phyloP scores from a whole-genome alignment of 768 basidiomycete species.

The Leccinum arenicola region DNA sequence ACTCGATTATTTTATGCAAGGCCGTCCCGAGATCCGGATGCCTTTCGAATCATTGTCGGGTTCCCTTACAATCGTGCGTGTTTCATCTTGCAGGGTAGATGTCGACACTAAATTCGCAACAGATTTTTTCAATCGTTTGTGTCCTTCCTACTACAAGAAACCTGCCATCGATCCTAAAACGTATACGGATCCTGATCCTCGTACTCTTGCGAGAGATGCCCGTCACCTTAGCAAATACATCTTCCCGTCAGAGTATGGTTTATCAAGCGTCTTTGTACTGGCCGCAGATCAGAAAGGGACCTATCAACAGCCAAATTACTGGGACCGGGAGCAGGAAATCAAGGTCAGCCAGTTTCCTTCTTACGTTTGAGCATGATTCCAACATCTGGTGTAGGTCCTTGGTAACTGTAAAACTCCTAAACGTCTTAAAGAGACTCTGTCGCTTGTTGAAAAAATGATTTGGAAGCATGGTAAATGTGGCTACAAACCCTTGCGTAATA shows the following conservation, averaged over 20 bases:
- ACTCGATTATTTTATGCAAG: conserved; percentile 67
- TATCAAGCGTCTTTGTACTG: conserved; percentile 55
- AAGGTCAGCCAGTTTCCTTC: conserved; percentile 41
- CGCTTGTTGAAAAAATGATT: conserved; percentile 57
- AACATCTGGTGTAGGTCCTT: conserved; percentile 23
- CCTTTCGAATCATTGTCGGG: conserved; percentile 54
- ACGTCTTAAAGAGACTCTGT: conserved; percentile 56
- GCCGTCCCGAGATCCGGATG: conserved; percentile 50
- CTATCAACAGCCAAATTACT: conserved; percentile 47
- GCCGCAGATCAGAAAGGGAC: conserved; percentile 23
- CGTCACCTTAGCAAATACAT: conserved; percentile 78
- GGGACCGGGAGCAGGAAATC: conserved; percentile 68
- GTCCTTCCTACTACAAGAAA: conserved; percentile 41
- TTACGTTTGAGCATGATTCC: background rate
- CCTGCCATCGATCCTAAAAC: conserved; percentile 23
- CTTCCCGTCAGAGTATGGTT: conserved; percentile 76
- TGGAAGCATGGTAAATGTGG: conserved; percentile 67
- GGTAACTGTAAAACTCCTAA: conserved; percentile 70
- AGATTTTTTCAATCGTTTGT: conserved; percentile 69
- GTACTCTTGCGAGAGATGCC: conserved; percentile 45
- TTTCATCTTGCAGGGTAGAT: background rate
- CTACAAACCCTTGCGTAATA: conserved; percentile 62
- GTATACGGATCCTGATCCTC: conserved; percentile 45
- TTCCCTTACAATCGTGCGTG: conserved; percentile 64
- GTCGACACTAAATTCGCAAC: background rate